phyloP scores from a whole-genome alignment of 768 basidiomycete genomes.

The Favolaschia claudopus region DNA sequence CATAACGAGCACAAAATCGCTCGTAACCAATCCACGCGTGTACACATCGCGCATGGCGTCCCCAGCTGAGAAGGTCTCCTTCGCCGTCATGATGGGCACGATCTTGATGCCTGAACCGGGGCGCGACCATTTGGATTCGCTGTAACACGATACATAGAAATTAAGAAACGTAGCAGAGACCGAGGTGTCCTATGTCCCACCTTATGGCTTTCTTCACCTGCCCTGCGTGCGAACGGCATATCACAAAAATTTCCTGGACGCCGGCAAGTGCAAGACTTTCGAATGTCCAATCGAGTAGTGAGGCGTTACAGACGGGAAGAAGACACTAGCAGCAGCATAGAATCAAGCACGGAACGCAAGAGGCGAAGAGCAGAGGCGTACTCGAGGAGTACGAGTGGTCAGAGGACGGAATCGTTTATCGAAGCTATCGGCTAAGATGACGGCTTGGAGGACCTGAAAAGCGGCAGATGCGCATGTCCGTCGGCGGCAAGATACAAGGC shows the following conservation, averaged over 20 bases:
- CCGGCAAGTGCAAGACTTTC: slow-evolving; percentile 94
- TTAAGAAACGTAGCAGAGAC: slow-evolving; percentile 21
- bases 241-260: slow-evolving; percentile 95
- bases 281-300: slow-evolving; percentile 95
- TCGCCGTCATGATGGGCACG: slow-evolving; percentile 84
- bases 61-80: slow-evolving; percentile 87
- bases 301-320: slow-evolving; percentile 92
- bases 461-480: slow-evolving; percentile 2
- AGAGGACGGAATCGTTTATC: slow-evolving; percentile 92
- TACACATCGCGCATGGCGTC: slow-evolving; percentile 96
- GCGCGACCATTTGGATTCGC: slow-evolving; percentile 87
- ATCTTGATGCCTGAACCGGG: slow-evolving; percentile 83
- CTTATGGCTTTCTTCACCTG: slow-evolving; percentile 85
- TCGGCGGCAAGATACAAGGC: slow-evolving; percentile 4
- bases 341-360: slow-evolving; percentile 13
- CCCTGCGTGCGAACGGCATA: slow-evolving; percentile 90
- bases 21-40: slow-evolving; percentile 87
- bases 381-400: slow-evolving; percentile 87
- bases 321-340: slow-evolving; percentile 66
- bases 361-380: slow-evolving; percentile 45
- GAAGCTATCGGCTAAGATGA: slow-evolving; percentile 96
- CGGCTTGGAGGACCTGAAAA: slow-evolving; percentile 75
- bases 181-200: slow-evolving; percentile 52
- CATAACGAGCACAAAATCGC: slow-evolving; percentile 90
- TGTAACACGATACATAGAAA: slow-evolving; percentile 44